Evolutionary conservation across 768 basidiomycete species (phyloP), one percentile per base, ranked within the genome.

Genomic region (Epithele typhae): DNA sequence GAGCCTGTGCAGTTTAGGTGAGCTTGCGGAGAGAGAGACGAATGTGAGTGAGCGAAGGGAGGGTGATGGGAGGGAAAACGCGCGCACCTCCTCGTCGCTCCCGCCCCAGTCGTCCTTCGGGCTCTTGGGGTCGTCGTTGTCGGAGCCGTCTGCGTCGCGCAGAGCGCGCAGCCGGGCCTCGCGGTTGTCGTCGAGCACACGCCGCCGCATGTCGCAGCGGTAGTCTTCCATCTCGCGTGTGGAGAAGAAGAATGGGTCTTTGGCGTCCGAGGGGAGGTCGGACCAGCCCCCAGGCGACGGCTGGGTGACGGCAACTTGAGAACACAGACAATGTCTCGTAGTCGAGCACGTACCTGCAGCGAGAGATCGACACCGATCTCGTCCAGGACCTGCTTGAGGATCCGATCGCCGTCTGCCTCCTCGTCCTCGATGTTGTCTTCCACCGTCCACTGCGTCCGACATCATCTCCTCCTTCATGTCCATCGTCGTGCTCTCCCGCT

Each of bases 391-490:
- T 98, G 84, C 61, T 87, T 92, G 56, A 99, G 66, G 52, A 99
- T 94, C 73, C 88, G 88, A 62, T 98, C 94, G 12, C 93, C 84
- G 60, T 97, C 96, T 52, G 87, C 87, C 57, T 97, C 96, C 66
- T 98, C 95, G 41, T 95, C 95, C 59, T 94, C 94, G 24, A 68
- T 68, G 25, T 87, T 85, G 53, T 58, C 60, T 43, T 94, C 91
- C 87, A 97, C 96, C 95, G 67, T 98, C 96, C 14, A 98, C 88
- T 12, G 92, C 87, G 51, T 98, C 96, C 18, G 89, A 91, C 96
- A 97, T 99, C 90, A 98, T 97, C 65, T 96, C 95, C 68, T 97
- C 96, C 66, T 97, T 99, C 96, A 99, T 98, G 68, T 99, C 96
- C 96, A 99, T 99, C 69, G 85, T 92, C 4, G 92, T 82, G 57